These are phyloP conservation scores for Barnettozyma californica DNA, from an alignment of 805 yeast species.

Conservation along the genomic window DNA sequence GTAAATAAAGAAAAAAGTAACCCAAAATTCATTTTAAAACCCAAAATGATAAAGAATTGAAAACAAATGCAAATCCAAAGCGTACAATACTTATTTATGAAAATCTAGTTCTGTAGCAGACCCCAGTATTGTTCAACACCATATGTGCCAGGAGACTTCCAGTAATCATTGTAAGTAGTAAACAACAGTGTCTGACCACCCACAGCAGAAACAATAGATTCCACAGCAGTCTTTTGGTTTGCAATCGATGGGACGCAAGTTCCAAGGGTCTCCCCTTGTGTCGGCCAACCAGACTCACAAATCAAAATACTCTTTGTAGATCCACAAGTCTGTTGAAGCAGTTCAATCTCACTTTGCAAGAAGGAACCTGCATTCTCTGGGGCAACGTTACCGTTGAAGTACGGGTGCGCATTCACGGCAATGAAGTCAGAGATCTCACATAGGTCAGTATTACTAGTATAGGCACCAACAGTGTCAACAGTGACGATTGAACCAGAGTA, in stretches of 20 bases:
- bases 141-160: slow-evolving; percentile 54
- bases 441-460: slow-evolving; percentile 42
- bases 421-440: slow-evolving; percentile 57
- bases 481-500: slow-evolving; percentile 55
- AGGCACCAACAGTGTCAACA: slow-evolving; percentile 64
- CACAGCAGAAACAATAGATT: slow-evolving; percentile 40
- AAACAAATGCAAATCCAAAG: background rate
- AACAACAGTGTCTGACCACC: slow-evolving; percentile 50
- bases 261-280: slow-evolving; percentile 50
- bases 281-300: slow-evolving; percentile 72
- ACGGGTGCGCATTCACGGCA: slow-evolving; percentile 66
- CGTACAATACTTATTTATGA: background rate
- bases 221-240: slow-evolving; percentile 49
- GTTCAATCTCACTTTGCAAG: slow-evolving; percentile 42
- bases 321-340: slow-evolving; percentile 43
- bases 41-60: background rate
- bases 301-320: slow-evolving; percentile 40
- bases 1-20: too few relatives aligned
- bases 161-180: slow-evolving; percentile 57
- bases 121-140: slow-evolving; percentile 56
- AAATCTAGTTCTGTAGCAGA: slow-evolving; percentile 20
- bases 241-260: slow-evolving; percentile 47
- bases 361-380: slow-evolving; percentile 52
- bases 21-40: background rate
- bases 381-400: slow-evolving; percentile 49